Evolutionary conservation across 1,284 basidiomycete species (phyloP), one percentile per base, ranked within the genome.

Genomic region (Fomes fomentarius): DNA sequence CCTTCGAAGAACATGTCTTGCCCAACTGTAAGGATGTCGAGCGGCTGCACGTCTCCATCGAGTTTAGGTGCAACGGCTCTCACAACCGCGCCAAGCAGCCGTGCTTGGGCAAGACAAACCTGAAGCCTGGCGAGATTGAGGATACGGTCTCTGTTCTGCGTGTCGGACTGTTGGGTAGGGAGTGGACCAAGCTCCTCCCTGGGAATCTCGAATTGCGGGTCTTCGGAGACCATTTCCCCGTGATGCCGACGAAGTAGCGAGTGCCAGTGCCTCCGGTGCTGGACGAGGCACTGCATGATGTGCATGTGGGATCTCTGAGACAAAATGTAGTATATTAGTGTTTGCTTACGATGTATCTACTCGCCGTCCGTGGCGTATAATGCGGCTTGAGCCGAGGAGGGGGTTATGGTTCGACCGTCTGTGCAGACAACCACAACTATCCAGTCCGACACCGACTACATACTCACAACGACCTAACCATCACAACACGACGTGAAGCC

Each of bases 401-500:
- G n/a, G n/a, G n/a, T n/a, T n/a, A n/a, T n/a, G n/a, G n/a, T n/a
- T n/a, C n/a, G n/a, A n/a, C n/a, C n/a, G n/a, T n/a, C n/a, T n/a
- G n/a, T n/a, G n/a, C n/a, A n/a, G n/a, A n/a, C n/a, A n/a, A n/a
- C n/a, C n/a, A n/a, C n/a, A n/a, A n/a, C n/a, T n/a, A n/a, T n/a
- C n/a, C n/a, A n/a, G n/a, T n/a, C n/a, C n/a, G n/a, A n/a, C n/a
- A n/a, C n/a, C 28, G 12, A 7, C 28, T 30, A 30, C 28, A 30
- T 12, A 30, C 28, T 30, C 28, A 30, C 28, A 30, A 30, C 28
- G 7, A 30, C 6, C 43, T 33, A n/a, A 39, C 37, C 5, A 15
- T 37, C 22, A 58, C 31, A 56, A 34, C 1, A 60, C 45, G 15
- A 61, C 34, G 21, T 45, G 54, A 7, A 57, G 38, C 7, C 35